Conservation (phyloP, 192 early-diverging fungal species). For the Coemansia sp. region DNA sequence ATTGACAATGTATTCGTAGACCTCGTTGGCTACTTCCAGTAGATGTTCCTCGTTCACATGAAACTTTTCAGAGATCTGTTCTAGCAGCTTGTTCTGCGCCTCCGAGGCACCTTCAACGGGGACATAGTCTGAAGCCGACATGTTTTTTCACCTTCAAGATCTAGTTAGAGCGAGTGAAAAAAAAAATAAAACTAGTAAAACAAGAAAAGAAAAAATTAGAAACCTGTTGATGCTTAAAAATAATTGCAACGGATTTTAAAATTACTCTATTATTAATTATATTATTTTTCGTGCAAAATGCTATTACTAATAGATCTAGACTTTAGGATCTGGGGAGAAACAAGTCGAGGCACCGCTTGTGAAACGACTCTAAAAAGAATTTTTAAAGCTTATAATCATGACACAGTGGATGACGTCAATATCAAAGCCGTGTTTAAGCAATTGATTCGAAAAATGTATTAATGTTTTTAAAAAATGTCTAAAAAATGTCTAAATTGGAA, state of each 20-base stretch:
- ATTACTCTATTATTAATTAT: too few relatives aligned
- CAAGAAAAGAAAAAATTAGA: background rate
- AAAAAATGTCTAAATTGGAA: too few relatives aligned
- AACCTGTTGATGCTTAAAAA: background rate
- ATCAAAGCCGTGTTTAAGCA: too few relatives aligned
- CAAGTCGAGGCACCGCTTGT: background rate
- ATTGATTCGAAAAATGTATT: too few relatives aligned
- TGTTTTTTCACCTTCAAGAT: background rate
- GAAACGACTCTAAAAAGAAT: background rate
- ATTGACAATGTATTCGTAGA: conserved; percentile 14
- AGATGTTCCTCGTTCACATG: conserved; percentile 19
- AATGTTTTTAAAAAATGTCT: too few relatives aligned
- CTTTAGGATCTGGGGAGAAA: background rate
- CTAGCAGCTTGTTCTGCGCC: conserved; percentile 35
- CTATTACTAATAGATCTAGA: too few relatives aligned
- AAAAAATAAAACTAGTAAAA: conserved; percentile 3
- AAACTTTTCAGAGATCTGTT: conserved; percentile 25
- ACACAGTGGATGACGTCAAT: too few relatives aligned
- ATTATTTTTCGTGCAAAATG: too few relatives aligned
- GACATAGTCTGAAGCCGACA: conserved; percentile 12
- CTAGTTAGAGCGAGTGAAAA: background rate
- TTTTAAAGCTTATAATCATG: too few relatives aligned
- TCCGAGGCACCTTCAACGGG: conserved; percentile 23
- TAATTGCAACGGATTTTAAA: too few relatives aligned
- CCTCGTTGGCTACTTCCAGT: conserved; percentile 17